Conservation (phyloP, 805 yeast species). For the Wickerhamiella musiphila region DNA sequence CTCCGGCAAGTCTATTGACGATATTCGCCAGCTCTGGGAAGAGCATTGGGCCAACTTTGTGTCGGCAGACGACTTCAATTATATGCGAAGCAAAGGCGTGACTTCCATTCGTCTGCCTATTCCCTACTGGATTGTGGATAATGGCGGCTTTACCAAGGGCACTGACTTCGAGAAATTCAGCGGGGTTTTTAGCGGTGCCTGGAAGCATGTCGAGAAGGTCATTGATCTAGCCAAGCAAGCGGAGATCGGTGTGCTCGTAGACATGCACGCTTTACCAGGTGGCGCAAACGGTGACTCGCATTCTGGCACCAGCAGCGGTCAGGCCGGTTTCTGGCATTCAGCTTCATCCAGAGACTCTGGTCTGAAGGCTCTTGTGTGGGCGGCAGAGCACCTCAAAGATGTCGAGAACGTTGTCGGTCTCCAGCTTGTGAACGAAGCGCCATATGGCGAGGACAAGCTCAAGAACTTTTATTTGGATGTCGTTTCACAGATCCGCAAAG, state of each 20-base stretch:
- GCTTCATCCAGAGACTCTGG: slow-evolving; percentile 24
- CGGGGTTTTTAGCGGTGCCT: slow-evolving; percentile 51
- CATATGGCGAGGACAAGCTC: slow-evolving; percentile 35
- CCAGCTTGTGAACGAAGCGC: slow-evolving; percentile 77
- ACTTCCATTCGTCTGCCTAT: slow-evolving; percentile 73
- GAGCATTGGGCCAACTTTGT: slow-evolving; percentile 51
- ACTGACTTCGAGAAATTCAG: slow-evolving; percentile 45
- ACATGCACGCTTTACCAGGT: slow-evolving; percentile 78
- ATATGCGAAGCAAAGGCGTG: slow-evolving; percentile 50
- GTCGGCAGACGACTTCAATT: slow-evolving; percentile 59
- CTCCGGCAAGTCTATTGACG: slow-evolving; percentile 31
- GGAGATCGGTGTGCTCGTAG: slow-evolving; percentile 61
- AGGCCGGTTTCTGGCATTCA: slow-evolving; percentile 49
- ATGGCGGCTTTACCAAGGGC: slow-evolving; percentile 37
- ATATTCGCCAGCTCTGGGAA: slow-evolving; percentile 34
- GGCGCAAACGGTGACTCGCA: slow-evolving; percentile 84
- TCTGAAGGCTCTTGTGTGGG: slow-evolving; percentile 34
- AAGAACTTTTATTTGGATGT: slow-evolving; percentile 48
- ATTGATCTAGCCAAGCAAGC: slow-evolving; percentile 42
- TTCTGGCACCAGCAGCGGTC: slow-evolving; percentile 47
- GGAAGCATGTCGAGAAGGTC: slow-evolving; percentile 42
- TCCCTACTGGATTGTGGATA: slow-evolving; percentile 78
- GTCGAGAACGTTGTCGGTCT: slow-evolving; percentile 63
- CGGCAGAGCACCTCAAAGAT: slow-evolving; percentile 39
- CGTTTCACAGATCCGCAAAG: slow-evolving; percentile 35